phyloP scores from a whole-genome alignment of 2,329 filamentous ascomycete species.

The Mycosphaerelloides madeirae region DNA sequence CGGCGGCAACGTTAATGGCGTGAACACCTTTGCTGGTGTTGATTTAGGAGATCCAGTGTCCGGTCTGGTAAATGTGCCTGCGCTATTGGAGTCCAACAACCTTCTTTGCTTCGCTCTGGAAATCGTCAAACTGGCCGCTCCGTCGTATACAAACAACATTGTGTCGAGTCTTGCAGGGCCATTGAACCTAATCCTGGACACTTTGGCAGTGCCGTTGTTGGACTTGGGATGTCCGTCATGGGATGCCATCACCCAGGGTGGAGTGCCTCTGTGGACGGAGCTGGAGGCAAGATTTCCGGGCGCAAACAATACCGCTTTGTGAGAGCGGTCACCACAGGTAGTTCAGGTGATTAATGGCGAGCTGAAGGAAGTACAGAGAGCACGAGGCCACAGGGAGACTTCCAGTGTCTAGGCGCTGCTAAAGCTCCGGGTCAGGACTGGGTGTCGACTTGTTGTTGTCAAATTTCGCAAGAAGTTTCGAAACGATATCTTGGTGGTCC shows the following conservation, averaged over 20 bases:
- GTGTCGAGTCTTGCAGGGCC: constrained; percentile 17
- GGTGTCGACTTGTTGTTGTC: too few species aligned
- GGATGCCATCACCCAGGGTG: constrained; percentile 17
- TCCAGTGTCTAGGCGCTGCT: too few species aligned
- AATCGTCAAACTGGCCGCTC: constrained; percentile 33
- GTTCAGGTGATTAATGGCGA: background rate
- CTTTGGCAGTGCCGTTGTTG: constrained; percentile 13
- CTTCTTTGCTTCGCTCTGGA: constrained; percentile 18
- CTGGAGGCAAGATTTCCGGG: constrained; percentile 18
- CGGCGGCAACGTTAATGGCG: constrained; percentile 22
- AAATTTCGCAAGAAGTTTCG: too few species aligned
- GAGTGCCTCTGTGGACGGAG: constrained; percentile 17
- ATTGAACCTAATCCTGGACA: constrained; percentile 12
- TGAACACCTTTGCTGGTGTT: constrained; percentile 24
- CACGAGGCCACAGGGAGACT: too few species aligned
- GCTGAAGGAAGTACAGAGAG: too few species aligned
- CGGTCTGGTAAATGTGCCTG: constrained; percentile 39
- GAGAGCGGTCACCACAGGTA: background rate
- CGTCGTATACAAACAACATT: constrained; percentile 31
- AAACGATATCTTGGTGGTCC: too few species aligned
- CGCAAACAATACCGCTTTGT: constrained; percentile 13
- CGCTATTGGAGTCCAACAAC: constrained; percentile 14
- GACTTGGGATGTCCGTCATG: constrained; percentile 17
- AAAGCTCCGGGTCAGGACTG: too few species aligned
- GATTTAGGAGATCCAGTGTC: constrained; percentile 32